These are phyloP conservation scores for Raddia guianensis DNA, from an alignment of 176 grass and related monocot genomes.

Conservation along the genomic window DNA sequence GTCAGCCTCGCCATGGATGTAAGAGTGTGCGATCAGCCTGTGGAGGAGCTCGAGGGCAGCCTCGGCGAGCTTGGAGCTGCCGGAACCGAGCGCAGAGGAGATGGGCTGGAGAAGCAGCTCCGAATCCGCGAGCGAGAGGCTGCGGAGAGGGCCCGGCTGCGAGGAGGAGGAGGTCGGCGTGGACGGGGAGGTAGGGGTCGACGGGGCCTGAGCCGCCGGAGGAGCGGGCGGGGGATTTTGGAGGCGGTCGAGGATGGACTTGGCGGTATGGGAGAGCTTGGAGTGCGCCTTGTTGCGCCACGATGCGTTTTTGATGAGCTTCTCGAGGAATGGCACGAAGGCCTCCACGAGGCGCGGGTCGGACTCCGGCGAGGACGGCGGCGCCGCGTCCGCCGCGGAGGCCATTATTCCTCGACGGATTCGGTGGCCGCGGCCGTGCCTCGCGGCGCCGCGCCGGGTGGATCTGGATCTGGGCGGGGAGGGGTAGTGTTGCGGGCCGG, in stretches of 20 bases:
- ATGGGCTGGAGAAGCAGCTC: conserved; percentile 76
- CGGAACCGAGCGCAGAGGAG: conserved; percentile 61
- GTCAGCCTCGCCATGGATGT: conserved; percentile 94
- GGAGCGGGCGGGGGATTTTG: conserved; percentile 41
- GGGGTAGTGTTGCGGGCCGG: neutral
- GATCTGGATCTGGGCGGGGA: conserved; percentile 65
- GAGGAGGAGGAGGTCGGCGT: conserved; percentile 78
- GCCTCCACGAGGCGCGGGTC: conserved; percentile 72
- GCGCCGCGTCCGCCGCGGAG: conserved; percentile 33
- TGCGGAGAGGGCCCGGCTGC: conserved; percentile 71
- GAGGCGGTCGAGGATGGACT: conserved; percentile 85
- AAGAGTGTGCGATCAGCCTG: conserved; percentile 87
- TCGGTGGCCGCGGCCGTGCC: conserved; percentile 48
- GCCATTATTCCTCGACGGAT: conserved; percentile 48
- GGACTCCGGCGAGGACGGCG: conserved; percentile 52
- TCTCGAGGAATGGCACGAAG: conserved; percentile 85
- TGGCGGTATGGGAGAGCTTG: conserved; percentile 97
- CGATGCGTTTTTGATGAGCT: conserved; percentile 91
- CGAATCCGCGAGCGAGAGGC: conserved; percentile 82
- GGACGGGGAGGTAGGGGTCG: conserved; percentile 61
- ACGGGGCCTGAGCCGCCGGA: conserved; percentile 28
- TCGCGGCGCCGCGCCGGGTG: conserved; percentile 43
- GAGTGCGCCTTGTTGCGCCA: conserved; percentile 98
- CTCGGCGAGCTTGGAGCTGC: conserved; percentile 74
- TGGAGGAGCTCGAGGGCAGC: conserved; percentile 81